Evolutionary conservation across 768 basidiomycete genomes (phyloP), one percentile per base, ranked within the genome.

Genomic region (Russula olivacea): DNA sequence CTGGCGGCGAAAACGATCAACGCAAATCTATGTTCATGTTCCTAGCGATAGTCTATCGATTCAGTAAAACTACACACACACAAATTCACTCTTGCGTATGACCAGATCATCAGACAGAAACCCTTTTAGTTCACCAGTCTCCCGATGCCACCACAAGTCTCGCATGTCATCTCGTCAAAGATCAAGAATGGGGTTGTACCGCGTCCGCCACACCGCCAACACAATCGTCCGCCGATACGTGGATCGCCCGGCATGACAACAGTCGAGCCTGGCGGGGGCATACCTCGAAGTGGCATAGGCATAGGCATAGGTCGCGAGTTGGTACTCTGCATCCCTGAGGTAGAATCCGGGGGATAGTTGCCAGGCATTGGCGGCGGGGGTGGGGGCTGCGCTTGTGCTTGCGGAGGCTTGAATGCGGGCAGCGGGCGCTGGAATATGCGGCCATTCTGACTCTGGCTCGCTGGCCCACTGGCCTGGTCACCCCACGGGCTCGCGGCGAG

Each of bases 231-330:
- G 3, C 89, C 90, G 10, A 91, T 73, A 52, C 89, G 72, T 23
- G 85, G 77, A 71, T 92, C 90, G 2, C 90, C 90, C 0, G 90
- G 81, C 0, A 63, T 64, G 57, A 87, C 80, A 3, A 86, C 76
- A 1, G 80, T 66, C 15, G 82, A 72, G 19, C 79, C 72, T 0
- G 78, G 79, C 19, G 76, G 76, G 0, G 78, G 76, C 7, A 64
- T 55, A 19, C 47, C 19, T 30, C 65, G 63, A 59, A 67, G 3
- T 70, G 73, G 66, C 8, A 67, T 53, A 12, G 72, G 66, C 8
- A 67, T 53, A 12, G 72, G 70, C 28, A 58, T 61, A 45, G 67
- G 62, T 11, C 63, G 48, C 6, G 19, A 14, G 41, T 14, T 58
- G 50, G 30, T 2, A 10, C 17, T 28, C 17, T 14, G 28, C 15